Conservation (phyloP, 441 rosid genomes). For the Erodium texanum region DNA sequence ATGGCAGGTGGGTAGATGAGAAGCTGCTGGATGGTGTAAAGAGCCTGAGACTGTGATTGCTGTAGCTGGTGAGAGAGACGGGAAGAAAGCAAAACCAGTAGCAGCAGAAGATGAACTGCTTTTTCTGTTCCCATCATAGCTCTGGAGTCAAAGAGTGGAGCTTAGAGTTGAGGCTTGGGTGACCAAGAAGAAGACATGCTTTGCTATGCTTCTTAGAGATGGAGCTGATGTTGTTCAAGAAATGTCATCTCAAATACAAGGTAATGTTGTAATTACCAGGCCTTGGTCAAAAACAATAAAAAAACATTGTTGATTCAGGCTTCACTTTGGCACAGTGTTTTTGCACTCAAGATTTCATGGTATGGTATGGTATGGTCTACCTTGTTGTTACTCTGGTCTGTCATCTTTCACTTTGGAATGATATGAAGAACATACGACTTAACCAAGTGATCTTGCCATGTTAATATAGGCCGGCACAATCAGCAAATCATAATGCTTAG, state of each 20-base stretch:
- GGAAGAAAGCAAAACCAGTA: constrained; percentile 10
- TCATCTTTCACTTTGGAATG: no score
- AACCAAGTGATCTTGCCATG: background rate
- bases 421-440: background rate
- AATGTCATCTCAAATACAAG: background rate
- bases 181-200: constrained; percentile 5
- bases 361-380: no score
- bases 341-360: background rate
- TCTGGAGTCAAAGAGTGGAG: background rate
- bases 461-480: background rate
- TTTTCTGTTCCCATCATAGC: constrained; percentile 23
- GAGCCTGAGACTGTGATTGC: constrained; percentile 28
- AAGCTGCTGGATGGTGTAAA: constrained; percentile 31
- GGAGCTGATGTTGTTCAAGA: background rate
- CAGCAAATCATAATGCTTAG: no score
- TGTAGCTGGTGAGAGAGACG: constrained; percentile 35
- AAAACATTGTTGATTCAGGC: background rate
- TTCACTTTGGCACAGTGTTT: background rate
- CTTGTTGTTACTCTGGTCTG: no score
- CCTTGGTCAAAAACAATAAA: background rate
- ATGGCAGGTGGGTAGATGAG: constrained; percentile 31
- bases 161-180: background rate
- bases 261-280: background rate
- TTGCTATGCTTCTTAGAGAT: background rate
- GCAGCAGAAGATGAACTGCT: background rate